Evolutionary conservation across 495 filamentous ascomycete genomes (phyloP).

Genomic region (Penicillium psychrofluorescens): DNA sequence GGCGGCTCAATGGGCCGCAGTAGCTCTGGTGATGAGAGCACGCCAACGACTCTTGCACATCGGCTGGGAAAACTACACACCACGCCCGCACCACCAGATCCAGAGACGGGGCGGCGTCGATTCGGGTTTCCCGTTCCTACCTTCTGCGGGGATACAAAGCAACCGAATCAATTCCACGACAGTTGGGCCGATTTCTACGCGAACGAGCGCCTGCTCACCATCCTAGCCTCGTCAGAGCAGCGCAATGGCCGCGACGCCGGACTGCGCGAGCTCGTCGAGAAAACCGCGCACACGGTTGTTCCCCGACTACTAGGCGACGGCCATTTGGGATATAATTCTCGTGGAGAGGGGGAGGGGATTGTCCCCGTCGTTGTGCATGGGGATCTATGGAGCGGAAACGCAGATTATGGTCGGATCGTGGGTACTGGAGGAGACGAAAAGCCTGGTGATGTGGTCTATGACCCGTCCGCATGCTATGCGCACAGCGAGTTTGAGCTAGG

Average conservation of each 20-base stretch:
- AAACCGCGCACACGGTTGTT: conserved; percentile 54
- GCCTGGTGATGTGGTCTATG: conserved; percentile 75
- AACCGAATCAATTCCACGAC: conserved; percentile 61
- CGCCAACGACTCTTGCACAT: conserved; percentile 47
- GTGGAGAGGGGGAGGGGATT: conserved; percentile 40
- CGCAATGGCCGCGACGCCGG: conserved; percentile 58
- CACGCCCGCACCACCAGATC: conserved; percentile 57
- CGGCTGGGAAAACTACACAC: conserved; percentile 77
- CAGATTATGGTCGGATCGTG: conserved; percentile 56
- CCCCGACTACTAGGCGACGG: conserved; percentile 62
- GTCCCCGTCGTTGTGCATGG: conserved; percentile 79
- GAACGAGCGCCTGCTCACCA: conserved; percentile 59
- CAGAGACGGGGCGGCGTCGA: conserved; percentile 43
- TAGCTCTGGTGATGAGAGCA: conserved; percentile 14
- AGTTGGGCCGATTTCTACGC: conserved; percentile 83
- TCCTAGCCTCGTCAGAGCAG: conserved; percentile 48
- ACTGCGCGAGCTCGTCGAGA: conserved; percentile 55
- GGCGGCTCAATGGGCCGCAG: conserved; percentile 16
- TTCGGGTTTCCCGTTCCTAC: conserved; percentile 82
- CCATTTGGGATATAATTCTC: conserved; percentile 49
- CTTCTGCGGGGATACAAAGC: conserved; percentile 77
- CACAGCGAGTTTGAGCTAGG: conserved; percentile 86
- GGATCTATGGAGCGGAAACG: conserved; percentile 88
- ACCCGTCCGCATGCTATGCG: conserved; percentile 73
- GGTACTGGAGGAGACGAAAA: conserved; percentile 34